Evolutionary conservation across 2,329 filamentous ascomycete species (phyloP).

Genomic region (Colletotrichum eremochloae): DNA sequence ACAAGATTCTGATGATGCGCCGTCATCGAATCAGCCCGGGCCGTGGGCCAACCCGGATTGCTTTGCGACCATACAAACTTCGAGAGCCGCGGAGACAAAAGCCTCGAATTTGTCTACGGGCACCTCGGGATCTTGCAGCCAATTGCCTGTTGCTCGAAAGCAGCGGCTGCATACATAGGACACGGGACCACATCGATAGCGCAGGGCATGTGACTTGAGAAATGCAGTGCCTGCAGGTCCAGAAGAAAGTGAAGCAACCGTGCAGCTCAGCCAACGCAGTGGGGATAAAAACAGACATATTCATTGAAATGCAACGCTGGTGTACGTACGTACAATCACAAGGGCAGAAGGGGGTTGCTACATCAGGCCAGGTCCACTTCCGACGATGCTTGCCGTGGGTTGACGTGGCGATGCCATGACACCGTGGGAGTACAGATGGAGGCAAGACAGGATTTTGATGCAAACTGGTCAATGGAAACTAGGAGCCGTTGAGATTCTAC

Average conservation of each 20-base stretch:
- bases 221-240: constrained; percentile 6
- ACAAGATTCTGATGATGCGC: background rate
- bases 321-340: background rate
- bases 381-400: background rate
- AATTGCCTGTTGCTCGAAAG: background rate
- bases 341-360: background rate
- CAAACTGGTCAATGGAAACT: background rate
- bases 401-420: background rate
- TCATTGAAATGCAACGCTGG: background rate
- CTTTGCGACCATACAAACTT: background rate
- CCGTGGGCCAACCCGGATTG: background rate
- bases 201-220: constrained; percentile 11
- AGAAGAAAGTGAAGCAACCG: background rate
- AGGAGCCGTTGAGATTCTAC: background rate
- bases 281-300: background rate
- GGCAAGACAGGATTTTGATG: background rate
- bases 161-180: background rate
- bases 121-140: background rate
- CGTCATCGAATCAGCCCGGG: background rate
- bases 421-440: background rate
- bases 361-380: background rate
- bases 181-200: background rate
- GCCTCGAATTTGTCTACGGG: background rate
- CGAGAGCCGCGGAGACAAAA: background rate
- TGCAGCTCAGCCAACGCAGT: background rate